These are phyloP conservation scores for Singerocomus inundabilis DNA, from an alignment of 1,284 basidiomycete genomes.

Conservation along the genomic window DNA sequence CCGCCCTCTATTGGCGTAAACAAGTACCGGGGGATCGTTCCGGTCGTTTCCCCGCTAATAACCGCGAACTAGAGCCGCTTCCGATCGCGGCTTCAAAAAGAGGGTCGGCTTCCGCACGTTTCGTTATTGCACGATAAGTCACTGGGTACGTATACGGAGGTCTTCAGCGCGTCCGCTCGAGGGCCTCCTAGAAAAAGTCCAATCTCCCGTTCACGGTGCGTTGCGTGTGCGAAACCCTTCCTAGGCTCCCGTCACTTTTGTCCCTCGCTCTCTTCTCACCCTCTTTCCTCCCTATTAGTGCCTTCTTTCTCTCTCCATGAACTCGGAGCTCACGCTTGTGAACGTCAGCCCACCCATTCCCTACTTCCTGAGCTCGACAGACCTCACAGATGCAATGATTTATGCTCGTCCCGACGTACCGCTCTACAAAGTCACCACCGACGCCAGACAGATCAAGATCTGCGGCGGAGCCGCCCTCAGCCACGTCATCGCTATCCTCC, in stretches of 20 bases:
- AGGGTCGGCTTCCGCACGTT: too few species aligned
- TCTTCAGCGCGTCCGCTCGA: too few species aligned
- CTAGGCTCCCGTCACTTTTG: background rate
- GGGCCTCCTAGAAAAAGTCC: too few species aligned
- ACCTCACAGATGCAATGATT: conserved; percentile 18
- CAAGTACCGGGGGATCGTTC: background rate
- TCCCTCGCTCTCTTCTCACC: background rate
- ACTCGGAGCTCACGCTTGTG: conserved; percentile 31
- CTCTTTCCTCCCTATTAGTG: background rate
- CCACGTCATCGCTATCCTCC: conserved; percentile 25
- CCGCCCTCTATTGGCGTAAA: background rate
- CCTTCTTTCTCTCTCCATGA: conserved; percentile 15
- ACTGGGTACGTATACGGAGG: too few species aligned
- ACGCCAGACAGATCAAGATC: conserved; percentile 19
- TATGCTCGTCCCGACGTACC: conserved; percentile 20
- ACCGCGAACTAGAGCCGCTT: background rate
- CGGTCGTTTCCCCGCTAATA: background rate
- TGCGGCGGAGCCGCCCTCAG: conserved; percentile 8
- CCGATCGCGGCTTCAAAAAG: background rate
- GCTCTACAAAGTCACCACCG: conserved; percentile 26
- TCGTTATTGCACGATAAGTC: too few species aligned
- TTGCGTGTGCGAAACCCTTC: background rate
- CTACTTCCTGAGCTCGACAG: conserved; percentile 28
- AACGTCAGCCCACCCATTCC: conserved; percentile 24
- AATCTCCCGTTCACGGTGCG: background rate